Evolutionary conservation across 495 filamentous ascomycete genomes (phyloP).

Genomic region (Lindgomyces ingoldianus): DNA sequence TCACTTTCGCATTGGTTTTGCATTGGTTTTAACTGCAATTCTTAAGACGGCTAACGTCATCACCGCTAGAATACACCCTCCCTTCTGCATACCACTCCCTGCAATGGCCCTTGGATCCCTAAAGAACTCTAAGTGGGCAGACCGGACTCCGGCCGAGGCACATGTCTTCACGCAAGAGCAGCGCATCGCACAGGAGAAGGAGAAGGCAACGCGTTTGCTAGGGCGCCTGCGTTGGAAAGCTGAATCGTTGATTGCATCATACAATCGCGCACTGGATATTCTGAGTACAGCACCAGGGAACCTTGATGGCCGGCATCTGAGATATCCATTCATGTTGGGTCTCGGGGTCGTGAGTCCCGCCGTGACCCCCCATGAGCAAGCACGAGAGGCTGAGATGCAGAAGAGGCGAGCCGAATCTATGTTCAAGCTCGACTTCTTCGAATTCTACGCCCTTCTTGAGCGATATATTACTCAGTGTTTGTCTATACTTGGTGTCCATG

Average conservation of each 20-base stretch:
- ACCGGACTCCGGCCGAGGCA: conserved; percentile 14
- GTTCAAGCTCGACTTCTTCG: conserved; percentile 72
- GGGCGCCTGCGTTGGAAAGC: conserved; percentile 33
- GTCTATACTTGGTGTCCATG: conserved; percentile 55
- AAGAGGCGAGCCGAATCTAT: conserved; percentile 44
- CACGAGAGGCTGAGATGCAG: background rate
- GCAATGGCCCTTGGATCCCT: too few relatives aligned
- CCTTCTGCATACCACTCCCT: too few relatives aligned
- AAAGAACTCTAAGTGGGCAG: conserved; percentile 14
- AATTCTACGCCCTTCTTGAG: conserved; percentile 68
- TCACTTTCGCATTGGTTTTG: too few relatives aligned
- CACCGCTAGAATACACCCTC: too few relatives aligned
- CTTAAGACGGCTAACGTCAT: too few relatives aligned
- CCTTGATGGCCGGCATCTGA: background rate
- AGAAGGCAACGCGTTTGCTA: conserved; percentile 25
- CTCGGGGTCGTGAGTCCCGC: conserved; percentile 2
- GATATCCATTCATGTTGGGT: conserved; percentile 12
- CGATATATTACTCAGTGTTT: conserved; percentile 63
- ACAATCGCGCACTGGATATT: conserved; percentile 27
- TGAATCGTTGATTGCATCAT: conserved; percentile 20
- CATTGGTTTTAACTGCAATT: too few relatives aligned
- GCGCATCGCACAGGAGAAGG: conserved; percentile 31
- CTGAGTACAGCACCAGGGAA: background rate
- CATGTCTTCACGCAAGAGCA: conserved; percentile 8
- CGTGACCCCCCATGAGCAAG: background rate